Evolutionary conservation across 495 filamentous ascomycete genomes (phyloP).

Genomic region (Neurospora hispaniola): DNA sequence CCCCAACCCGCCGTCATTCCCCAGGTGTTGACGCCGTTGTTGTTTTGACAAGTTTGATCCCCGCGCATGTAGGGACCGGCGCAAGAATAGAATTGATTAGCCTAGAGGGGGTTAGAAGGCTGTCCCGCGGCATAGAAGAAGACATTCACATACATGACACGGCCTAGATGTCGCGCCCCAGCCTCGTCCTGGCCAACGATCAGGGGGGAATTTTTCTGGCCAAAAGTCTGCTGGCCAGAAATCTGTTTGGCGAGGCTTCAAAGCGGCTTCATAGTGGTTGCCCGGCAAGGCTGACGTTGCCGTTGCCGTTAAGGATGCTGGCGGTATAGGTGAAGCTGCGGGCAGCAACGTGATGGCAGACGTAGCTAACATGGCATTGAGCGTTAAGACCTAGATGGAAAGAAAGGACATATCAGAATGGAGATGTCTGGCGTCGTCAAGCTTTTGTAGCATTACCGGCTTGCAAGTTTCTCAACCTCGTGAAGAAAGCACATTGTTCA

Average conservation of each 20-base stretch:
- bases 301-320: background rate
- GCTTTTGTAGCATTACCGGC: background rate
- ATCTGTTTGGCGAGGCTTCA: background rate
- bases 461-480: background rate
- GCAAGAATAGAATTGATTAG: background rate
- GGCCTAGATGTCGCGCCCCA: background rate
- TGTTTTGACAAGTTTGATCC: background rate
- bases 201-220: background rate
- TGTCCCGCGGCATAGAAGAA: background rate
- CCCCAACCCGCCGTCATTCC: background rate
- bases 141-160: background rate
- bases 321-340: background rate
- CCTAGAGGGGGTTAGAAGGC: background rate
- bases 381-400: background rate
- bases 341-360: background rate
- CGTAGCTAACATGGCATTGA: background rate
- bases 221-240: background rate
- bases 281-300: background rate
- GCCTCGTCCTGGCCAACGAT: background rate
- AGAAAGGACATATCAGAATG: background rate
- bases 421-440: background rate
- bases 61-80: background rate
- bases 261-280: background rate
- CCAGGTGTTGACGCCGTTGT: background rate
- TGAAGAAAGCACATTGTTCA: background rate